Evolutionary conservation across 176 grass and related monocot species (phyloP), one percentile per base, ranked within the genome.

Genomic region (Carex pumila): DNA sequence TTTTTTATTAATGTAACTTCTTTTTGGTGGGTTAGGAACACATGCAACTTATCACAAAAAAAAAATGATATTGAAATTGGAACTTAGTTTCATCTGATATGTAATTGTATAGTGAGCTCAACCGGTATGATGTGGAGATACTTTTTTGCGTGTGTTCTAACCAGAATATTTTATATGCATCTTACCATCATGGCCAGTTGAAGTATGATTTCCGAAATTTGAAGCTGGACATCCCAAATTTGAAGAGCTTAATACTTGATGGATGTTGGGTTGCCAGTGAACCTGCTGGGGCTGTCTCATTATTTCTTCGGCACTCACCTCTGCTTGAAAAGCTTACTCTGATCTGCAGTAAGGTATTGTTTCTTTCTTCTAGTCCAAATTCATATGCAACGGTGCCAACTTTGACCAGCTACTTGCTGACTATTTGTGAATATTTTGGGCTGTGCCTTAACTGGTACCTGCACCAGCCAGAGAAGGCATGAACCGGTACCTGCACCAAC

Each of bases 201-300:
- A 53, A 30, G 61, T 2, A 11, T n/a, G 17, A 45, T n/a, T 3
- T 71, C 12, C 34, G 11, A 43, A 71, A 10, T 71, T 71, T 71
- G 15, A 71, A 71, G 67, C 80, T 82, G 50, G 60, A 82, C 3
- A 5, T 82, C 1, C 61, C 41, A 31, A 82, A 82, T 82, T 32
- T 82, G 60, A 82, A 82, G 60, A 25, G 43, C 25, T 82, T 82
- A 67, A 82, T 18, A 25, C 80, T 82, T 82, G 80, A 61, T 50
- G 80, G 80, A 67, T 25, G 18, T 34, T 82, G 80, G 80, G 21
- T 53, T 25, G 18, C 39, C 9, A 68, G 39, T 65, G 66, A 67
- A 54, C 41, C 32, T 18, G 60, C 32, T 18, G 60, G 54, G 34
- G 80, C 39, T 9, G 19, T 82, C 63, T n/a, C 59, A 50, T 82